A percentile compares a stretch with the other conserved stretches of the same genome.
These are phyloP conservation scores for Colletotrichum viniferum DNA, from an alignment of 2,329 filamentous ascomycete genomes.

Conservation along the genomic window DNA sequence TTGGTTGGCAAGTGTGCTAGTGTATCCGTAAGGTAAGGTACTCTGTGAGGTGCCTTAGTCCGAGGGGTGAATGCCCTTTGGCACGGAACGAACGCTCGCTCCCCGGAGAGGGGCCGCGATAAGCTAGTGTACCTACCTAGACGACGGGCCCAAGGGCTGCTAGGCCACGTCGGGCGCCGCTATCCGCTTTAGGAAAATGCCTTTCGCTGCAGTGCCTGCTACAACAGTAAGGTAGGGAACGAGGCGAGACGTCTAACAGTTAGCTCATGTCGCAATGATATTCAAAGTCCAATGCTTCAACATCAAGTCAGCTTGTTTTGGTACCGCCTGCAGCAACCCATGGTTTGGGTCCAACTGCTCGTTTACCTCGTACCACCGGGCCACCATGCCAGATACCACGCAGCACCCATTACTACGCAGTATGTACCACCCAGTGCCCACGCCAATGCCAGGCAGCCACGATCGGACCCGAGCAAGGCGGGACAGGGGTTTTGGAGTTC, in stretches of 20 bases:
- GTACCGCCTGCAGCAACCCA: not conserved
- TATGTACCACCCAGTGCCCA: not conserved
- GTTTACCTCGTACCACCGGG: not conserved
- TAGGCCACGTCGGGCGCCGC: not conserved
- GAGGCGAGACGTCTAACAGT: not conserved
- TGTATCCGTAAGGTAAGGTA: not conserved
- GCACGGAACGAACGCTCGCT: not conserved
- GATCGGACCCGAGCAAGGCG: not conserved
- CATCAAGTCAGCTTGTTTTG: not conserved
- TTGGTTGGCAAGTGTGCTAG: not conserved
- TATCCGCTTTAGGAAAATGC: not conserved
- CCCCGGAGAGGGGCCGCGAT: not conserved
- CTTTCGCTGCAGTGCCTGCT: not conserved
- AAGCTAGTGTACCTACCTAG: not conserved
- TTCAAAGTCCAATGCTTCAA: not conserved
- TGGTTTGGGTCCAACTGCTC: not conserved
- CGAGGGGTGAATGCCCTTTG: not conserved
- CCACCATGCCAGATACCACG: not conserved
- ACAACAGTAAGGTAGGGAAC: not conserved
- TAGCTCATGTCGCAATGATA: not conserved
- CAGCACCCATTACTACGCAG: no score
- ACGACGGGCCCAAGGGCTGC: not conserved
- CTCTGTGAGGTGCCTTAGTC: not conserved
- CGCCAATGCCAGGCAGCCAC: not conserved
- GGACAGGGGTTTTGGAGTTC: not conserved